These are phyloP conservation scores for Pyrenula massariospora DNA, from an alignment of 495 filamentous ascomycete species.

Conservation along the genomic window DNA sequence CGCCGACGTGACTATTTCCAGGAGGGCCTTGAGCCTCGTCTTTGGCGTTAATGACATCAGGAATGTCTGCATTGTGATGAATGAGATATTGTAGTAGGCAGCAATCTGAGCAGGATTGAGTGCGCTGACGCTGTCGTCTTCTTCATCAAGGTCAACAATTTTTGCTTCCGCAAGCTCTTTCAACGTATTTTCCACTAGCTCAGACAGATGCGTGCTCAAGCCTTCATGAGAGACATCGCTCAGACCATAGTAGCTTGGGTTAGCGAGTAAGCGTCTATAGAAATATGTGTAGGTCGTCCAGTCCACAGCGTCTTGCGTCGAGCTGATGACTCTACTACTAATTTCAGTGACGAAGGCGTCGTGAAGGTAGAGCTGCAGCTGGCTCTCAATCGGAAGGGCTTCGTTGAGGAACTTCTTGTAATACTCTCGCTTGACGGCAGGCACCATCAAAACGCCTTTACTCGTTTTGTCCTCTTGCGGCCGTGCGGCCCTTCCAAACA, in stretches of 20 bases:
- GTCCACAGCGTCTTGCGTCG: constrained; percentile 94
- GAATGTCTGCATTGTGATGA: constrained; percentile 99
- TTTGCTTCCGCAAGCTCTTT: constrained; percentile 88
- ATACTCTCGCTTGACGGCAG: constrained; percentile 87
- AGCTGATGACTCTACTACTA: constrained; percentile 83
- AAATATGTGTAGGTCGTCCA: constrained; percentile 99
- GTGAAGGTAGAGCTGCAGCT: constrained; percentile 79
- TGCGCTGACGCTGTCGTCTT: constrained; percentile 81
- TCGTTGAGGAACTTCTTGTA: constrained; percentile 99
- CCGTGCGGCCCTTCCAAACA: constrained; percentile 90
- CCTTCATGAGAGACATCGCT: constrained; percentile 85
- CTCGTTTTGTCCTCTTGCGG: constrained; percentile 67
- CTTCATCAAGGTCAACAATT: constrained; percentile 94
- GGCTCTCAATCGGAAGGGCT: constrained; percentile 88
- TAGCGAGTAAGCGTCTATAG: constrained; percentile 91
- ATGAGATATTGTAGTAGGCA: constrained; percentile 98
- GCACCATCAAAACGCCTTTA: constrained; percentile 88
- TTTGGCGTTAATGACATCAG: constrained; percentile 81
- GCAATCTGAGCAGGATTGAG: constrained; percentile 96
- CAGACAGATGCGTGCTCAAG: constrained; percentile 86
- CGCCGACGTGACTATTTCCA: constrained; percentile 95
- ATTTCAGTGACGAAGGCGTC: constrained; percentile 97
- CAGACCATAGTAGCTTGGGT: constrained; percentile 92
- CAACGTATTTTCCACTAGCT: constrained; percentile 85
- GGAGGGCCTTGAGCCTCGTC: constrained; percentile 88